phyloP scores from a whole-genome alignment of 139 green algal genomes.

The Chlamydomonas sp. region DNA sequence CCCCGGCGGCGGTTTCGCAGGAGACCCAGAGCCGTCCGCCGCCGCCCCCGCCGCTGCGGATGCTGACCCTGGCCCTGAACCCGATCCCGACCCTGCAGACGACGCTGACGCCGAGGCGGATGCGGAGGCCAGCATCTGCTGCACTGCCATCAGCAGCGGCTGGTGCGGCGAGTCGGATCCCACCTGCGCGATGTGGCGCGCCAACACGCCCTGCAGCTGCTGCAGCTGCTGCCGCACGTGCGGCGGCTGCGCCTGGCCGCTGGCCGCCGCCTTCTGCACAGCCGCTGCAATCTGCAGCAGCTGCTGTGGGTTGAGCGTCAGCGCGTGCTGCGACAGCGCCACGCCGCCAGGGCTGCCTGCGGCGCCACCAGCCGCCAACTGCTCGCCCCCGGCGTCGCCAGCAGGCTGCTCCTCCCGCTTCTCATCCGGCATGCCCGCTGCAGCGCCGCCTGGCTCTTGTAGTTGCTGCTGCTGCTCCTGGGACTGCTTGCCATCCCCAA shows the following conservation, averaged over 20 bases:
- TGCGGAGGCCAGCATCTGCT: constrained; percentile 10
- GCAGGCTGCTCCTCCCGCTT: too few species aligned
- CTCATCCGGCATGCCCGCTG: too few species aligned
- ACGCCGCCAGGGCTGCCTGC: background rate
- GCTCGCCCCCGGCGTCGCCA: too few species aligned
- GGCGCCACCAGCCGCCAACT: too few species aligned
- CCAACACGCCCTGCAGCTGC: constrained; percentile 10
- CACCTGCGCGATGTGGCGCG: background rate
- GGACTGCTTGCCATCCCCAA: background rate
- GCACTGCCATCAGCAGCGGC: constrained; percentile 20
- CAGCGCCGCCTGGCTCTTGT: too few species aligned
- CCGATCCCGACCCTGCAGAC: background rate
- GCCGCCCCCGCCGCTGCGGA: background rate
- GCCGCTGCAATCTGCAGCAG: constrained; percentile 22
- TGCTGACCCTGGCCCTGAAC: background rate
- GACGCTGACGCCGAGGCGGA: background rate
- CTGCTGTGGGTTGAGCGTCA: constrained; percentile 7
- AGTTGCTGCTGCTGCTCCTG: background rate
- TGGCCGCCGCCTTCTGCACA: constrained; percentile 1
- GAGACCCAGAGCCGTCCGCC: too few species aligned
- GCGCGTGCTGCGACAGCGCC: background rate
- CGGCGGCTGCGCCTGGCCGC: constrained; percentile 28
- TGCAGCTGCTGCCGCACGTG: constrained; percentile 23
- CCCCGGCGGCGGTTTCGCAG: too few species aligned
- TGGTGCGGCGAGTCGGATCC: background rate